A percentile compares a stretch with the other conserved stretches of the same genome.
These are phyloP conservation scores for Cruciata laevipes DNA, from an alignment of 257 asterid species.

Conservation along the genomic window DNA sequence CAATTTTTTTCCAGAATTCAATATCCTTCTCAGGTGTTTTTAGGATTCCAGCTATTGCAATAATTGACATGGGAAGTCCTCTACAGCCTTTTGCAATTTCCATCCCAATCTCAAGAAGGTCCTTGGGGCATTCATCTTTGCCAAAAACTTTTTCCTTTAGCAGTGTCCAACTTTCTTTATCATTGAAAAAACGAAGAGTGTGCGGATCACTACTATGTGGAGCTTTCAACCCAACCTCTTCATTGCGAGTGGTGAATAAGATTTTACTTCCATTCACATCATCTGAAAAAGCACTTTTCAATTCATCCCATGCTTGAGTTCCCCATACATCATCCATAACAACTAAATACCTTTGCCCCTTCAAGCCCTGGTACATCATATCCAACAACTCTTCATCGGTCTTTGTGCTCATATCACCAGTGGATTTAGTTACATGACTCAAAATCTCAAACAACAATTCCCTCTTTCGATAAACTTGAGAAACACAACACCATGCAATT, in stretches of 20 bases:
- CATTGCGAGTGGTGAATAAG: constrained; percentile 3
- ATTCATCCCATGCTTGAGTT: not conserved
- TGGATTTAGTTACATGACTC: not conserved
- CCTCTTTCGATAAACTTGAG: constrained; percentile 9
- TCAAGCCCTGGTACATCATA: not conserved
- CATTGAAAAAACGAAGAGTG: not conserved
- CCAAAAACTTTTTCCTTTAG: constrained; percentile 7
- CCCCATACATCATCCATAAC: constrained; percentile 22
- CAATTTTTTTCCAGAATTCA: constrained; percentile 2
- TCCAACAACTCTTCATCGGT: not conserved
- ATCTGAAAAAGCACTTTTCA: constrained; percentile 7
- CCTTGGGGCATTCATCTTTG: constrained; percentile 9
- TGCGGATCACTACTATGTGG: not conserved
- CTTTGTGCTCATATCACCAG: not conserved
- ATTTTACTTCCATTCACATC: constrained; percentile 13
- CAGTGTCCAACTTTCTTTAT: constrained; percentile 16
- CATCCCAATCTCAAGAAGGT: not conserved
- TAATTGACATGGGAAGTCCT: constrained; percentile 16
- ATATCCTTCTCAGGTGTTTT: not conserved
- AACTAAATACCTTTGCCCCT: not conserved
- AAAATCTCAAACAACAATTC: constrained; percentile 3
- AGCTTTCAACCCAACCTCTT: not conserved
- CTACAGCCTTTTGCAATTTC: constrained; percentile 5
- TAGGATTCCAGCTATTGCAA: constrained; percentile 16
- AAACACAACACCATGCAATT: constrained; percentile 9